Evolutionary conservation across 2,329 filamentous ascomycete genomes (phyloP), one percentile per base, ranked within the genome.

Genomic region (Canariomyces notabilis): DNA sequence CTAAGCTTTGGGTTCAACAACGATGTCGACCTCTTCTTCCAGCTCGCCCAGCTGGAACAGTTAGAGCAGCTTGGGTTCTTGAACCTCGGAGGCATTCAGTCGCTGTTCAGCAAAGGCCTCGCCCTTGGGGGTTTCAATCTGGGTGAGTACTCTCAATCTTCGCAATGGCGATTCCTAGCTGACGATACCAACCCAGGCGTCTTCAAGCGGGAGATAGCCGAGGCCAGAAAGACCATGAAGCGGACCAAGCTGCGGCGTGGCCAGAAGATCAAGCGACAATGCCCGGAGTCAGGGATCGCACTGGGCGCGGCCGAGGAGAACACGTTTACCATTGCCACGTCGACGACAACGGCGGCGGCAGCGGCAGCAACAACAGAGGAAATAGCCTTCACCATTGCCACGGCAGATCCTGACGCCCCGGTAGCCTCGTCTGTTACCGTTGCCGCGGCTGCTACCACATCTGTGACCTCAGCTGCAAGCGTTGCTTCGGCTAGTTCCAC

Each of bases 1-100:
- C 41, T 60, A 26, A 37, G 44, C 21, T 54, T 64, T 9, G 54
- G 60, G 19, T 33, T 51, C 34, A 50, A 56, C 44, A 56, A 59
- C 21, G 54, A 62, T 31, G 45, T 61, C 18, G 53, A 64, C 35
- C 53, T 65, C 39, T 63, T 65, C 50, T 49, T 64, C 16, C 56
- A 64, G 57, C 57, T 64, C 12, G 59, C 59, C 6, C 56, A 64
- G 58, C 53, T 64, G 9, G 52, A 58, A 52, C 55, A 64, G 50
- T 55, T 64, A 16, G 45, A 62, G 54, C 50, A 58, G 49, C 53
- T 61, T 2, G 61, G 60, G 8, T 58, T 64, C 6, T 34, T 64
- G 38, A 57, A 56, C 46, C 33, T 57, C n/a, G 42, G 46, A 6
- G 55, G 59, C 21, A 53, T 62, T 7, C 59, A 61, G 46, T 50